phyloP scores from a whole-genome alignment of 2,329 filamentous ascomycete genomes.

The Aureobasidium mangrovei region DNA sequence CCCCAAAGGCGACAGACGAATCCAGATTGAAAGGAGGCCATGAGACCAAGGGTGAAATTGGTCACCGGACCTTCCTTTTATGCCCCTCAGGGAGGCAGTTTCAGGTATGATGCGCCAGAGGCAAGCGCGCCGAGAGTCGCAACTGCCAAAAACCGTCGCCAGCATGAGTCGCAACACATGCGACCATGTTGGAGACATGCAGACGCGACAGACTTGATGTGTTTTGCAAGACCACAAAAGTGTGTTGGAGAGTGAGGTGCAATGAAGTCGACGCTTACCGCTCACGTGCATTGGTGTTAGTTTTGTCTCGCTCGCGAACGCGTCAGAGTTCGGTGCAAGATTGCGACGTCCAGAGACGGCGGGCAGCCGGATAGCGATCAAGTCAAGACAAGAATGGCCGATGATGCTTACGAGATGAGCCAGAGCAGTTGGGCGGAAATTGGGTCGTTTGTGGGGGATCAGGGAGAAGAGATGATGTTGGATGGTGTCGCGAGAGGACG shows the following conservation, averaged over 20 bases:
- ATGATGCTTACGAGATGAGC: too few species aligned
- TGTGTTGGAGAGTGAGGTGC: background rate
- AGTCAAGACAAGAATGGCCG: too few species aligned
- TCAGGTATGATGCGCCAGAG: slow-evolving; percentile 1
- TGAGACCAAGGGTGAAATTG: background rate
- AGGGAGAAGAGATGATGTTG: background rate
- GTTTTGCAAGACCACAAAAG: background rate
- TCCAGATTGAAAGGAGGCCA: background rate
- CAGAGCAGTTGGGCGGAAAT: background rate
- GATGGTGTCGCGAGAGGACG: background rate
- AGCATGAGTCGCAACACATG: slow-evolving; percentile 1
- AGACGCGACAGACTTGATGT: background rate
- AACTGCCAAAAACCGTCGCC: background rate
- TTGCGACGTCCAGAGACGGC: too few species aligned
- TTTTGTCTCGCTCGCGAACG: background rate
- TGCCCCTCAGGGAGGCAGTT: background rate
- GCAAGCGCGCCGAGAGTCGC: slow-evolving; percentile 8
- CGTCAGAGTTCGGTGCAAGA: background rate
- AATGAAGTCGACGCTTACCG: background rate
- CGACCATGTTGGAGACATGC: background rate
- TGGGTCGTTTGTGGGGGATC: background rate
- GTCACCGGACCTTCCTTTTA: too few species aligned
- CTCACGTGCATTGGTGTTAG: slow-evolving; percentile 8
- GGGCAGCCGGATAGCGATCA: too few species aligned
- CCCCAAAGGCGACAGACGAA: background rate